Evolutionary conservation across 2,329 filamentous ascomycete species (phyloP).

Genomic region (Arthrobotrys entomopaga): DNA sequence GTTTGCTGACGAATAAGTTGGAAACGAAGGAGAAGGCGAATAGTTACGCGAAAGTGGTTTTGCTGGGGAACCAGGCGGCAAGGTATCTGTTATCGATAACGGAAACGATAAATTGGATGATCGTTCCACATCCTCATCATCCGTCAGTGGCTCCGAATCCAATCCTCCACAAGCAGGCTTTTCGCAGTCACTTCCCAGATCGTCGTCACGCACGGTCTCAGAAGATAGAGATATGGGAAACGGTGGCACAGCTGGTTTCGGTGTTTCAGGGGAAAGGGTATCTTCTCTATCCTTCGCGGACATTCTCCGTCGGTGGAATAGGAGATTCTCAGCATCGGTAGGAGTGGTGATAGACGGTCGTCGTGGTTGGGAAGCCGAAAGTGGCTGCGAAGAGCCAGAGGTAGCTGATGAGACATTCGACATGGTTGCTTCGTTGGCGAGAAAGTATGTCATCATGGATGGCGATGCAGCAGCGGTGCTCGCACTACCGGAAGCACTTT

Average conservation of each 20-base stretch:
- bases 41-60: slow-evolving; percentile 40
- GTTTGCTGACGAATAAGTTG: slow-evolving; percentile 31
- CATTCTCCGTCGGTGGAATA: slow-evolving; percentile 26
- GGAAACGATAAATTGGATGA: slow-evolving; percentile 52
- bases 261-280: slow-evolving; percentile 42
- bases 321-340: slow-evolving; percentile 23
- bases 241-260: slow-evolving; percentile 23
- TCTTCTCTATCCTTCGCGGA: slow-evolving; percentile 44
- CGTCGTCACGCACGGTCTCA: slow-evolving; percentile 30
- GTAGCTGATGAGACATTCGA: slow-evolving; percentile 59
- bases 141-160: slow-evolving; percentile 43
- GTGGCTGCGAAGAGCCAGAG: slow-evolving; percentile 56
- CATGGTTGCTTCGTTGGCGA: slow-evolving; percentile 67
- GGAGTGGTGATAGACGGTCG: slow-evolving; percentile 33
- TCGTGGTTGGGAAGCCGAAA: slow-evolving; percentile 13
- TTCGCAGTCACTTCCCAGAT: slow-evolving; percentile 37
- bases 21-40: slow-evolving; percentile 43
- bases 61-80: slow-evolving; percentile 44
- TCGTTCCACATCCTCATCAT: slow-evolving; percentile 51
- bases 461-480: slow-evolving; percentile 57
- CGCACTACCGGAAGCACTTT: slow-evolving; percentile 42
- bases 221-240: slow-evolving; percentile 22
- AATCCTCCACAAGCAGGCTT: slow-evolving; percentile 28
- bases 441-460: slow-evolving; percentile 67
- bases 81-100: slow-evolving; percentile 53